Conservation (phyloP, 1,284 basidiomycete species). For the Tilletia caries region DNA sequence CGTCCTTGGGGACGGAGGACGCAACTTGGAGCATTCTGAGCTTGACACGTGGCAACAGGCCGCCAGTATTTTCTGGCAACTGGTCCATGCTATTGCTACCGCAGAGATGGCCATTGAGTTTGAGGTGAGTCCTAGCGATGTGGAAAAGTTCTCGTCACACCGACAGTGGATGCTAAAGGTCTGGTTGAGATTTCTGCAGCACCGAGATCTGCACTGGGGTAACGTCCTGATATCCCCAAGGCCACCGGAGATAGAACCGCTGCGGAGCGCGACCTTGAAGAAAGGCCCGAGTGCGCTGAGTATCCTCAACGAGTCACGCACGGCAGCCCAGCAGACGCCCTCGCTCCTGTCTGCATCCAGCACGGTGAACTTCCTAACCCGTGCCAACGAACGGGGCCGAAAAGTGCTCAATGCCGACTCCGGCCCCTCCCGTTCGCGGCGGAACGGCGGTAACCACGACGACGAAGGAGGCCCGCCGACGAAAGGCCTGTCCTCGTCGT, state of each 20-base stretch:
- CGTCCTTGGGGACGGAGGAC: conserved; percentile 80
- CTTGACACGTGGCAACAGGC: conserved; percentile 82
- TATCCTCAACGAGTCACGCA: not conserved
- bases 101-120: conserved; percentile 78
- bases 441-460: too few relatives aligned
- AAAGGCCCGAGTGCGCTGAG: conserved; percentile 11
- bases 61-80: conserved; percentile 84
- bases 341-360: not conserved
- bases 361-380: not conserved
- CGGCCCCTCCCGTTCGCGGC: too few relatives aligned
- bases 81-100: conserved; percentile 68
- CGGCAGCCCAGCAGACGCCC: not conserved
- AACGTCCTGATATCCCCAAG: conserved; percentile 77
- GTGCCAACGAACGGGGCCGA: not conserved
- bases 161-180: not conserved
- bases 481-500: too few relatives aligned
- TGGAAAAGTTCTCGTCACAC: not conserved
- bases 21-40: conserved; percentile 77
- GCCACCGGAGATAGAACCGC: conserved; percentile 24
- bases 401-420: not conserved
- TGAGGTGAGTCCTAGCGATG: conserved; percentile 64
- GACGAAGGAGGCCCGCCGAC: too few relatives aligned
- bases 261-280: conserved; percentile 22
- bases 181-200: conserved; percentile 61
- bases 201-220: conserved; percentile 97